A percentile compares a stretch with the other conserved stretches of the same genome.
Evolutionary conservation across 495 filamentous ascomycete genomes (phyloP).

Genomic region (Neurospora discreta): DNA sequence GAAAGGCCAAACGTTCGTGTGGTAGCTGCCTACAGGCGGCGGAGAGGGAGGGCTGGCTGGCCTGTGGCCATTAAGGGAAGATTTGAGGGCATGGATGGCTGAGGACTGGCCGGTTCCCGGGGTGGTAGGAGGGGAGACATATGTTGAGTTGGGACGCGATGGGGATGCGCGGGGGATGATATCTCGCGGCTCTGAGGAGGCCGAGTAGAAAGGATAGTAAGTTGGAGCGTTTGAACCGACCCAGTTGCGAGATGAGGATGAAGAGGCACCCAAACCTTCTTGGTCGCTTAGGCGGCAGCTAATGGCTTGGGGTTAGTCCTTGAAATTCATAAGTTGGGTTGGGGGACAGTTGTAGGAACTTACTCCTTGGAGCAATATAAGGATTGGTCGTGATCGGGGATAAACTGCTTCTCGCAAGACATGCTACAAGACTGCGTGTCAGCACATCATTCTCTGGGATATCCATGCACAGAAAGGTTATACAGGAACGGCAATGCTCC

Average conservation of each 20-base stretch:
- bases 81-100: slow-evolving; percentile 34
- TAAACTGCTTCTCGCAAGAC: slow-evolving; percentile 42
- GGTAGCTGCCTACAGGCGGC: slow-evolving; percentile 12
- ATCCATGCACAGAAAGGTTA: no score
- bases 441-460: no score
- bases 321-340: background rate
- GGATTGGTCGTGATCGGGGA: slow-evolving; percentile 30
- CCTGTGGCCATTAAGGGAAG: slow-evolving; percentile 22
- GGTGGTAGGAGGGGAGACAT: slow-evolving; percentile 32
- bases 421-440: slow-evolving; percentile 28
- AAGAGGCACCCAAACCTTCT: slow-evolving; percentile 17
- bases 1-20: slow-evolving; percentile 33
- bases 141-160: slow-evolving; percentile 29
- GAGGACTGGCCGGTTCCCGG: slow-evolving; percentile 23
- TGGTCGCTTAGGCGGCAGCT: slow-evolving; percentile 38
- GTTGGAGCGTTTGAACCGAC: slow-evolving; percentile 14
- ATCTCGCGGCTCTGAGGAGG: slow-evolving; percentile 33
- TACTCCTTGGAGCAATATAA: slow-evolving; percentile 41
- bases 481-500: slow-evolving; percentile 32
- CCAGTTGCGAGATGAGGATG: slow-evolving; percentile 14
- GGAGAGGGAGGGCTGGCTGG: slow-evolving; percentile 38
- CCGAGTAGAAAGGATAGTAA: slow-evolving; percentile 26
- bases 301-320: slow-evolving; percentile 11
- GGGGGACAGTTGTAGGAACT: slow-evolving; percentile 10
- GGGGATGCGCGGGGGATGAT: slow-evolving; percentile 42